Evolutionary conservation across 2,329 filamentous ascomycete species (phyloP).

Genomic region (Claviceps humidiphila): DNA sequence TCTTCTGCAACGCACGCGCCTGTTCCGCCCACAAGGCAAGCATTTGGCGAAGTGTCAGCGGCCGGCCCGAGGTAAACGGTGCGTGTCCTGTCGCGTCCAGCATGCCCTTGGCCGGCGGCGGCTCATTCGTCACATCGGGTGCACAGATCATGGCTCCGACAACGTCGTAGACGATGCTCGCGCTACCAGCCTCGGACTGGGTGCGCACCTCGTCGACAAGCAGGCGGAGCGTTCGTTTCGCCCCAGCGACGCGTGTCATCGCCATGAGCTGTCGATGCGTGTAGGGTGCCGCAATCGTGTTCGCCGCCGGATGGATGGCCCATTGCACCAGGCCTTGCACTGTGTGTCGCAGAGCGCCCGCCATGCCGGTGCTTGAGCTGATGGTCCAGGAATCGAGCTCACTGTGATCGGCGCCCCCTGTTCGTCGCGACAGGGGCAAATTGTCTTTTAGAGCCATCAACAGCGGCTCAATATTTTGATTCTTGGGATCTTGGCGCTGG

Average conservation of each 20-base stretch:
- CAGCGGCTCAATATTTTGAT: slow-evolving; percentile 57
- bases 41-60: slow-evolving; percentile 45
- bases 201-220: slow-evolving; percentile 56
- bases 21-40: slow-evolving; percentile 45
- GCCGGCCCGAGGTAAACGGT: slow-evolving; percentile 27
- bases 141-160: slow-evolving; percentile 57
- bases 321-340: slow-evolving; percentile 53
- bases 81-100: slow-evolving; percentile 24
- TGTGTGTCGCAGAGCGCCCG: slow-evolving; percentile 43
- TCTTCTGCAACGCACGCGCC: slow-evolving; percentile 41
- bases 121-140: slow-evolving; percentile 40
- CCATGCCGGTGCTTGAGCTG: slow-evolving; percentile 41
- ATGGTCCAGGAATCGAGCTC: slow-evolving; percentile 58
- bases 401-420: slow-evolving; percentile 46
- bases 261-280: slow-evolving; percentile 58
- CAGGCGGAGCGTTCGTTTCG: slow-evolving; percentile 43
- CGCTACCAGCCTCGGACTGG: slow-evolving; percentile 46
- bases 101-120: slow-evolving; percentile 14
- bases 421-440: slow-evolving; percentile 46
- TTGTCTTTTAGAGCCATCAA: slow-evolving; percentile 50
- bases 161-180: slow-evolving; percentile 53
- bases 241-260: slow-evolving; percentile 47
- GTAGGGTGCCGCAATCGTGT: slow-evolving; percentile 49
- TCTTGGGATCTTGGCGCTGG: slow-evolving; percentile 51
- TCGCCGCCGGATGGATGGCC: slow-evolving; percentile 44